Base-by-base conservation (phyloP, 768 basidiomycete genomes). In the Candolleomyces aberdarensis region DNA sequence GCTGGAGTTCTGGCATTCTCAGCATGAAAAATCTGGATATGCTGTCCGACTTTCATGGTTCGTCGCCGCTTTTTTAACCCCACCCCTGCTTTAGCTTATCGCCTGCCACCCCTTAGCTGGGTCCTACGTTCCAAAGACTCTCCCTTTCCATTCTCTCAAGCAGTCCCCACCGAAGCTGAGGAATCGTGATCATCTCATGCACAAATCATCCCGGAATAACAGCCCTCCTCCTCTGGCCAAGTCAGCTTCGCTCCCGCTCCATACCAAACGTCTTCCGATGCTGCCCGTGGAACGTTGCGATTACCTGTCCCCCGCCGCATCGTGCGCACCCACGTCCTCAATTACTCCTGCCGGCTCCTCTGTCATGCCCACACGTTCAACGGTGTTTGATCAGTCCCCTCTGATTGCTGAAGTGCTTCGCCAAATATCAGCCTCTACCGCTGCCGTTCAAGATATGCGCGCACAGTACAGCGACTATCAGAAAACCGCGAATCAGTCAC, bases 221-320 rank as follows among this genome's bases (percentile, higher is more conserved):
- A 83, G 83, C 0, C 92, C 92, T 0, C 92, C 92, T 1, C 92
- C 92, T 40, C 78, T 93, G 19, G 92, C 92, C 26, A 91, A 93
- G 74, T 89, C 91, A 4, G 92, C 81, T 15, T 88, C 89, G 13
- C 74, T 94, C 2, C 92, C 92, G 52, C 74, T 94, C 63, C 92
- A 94, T 70, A 77, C 87, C 13, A 81, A 83, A 19, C 82, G 84
- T 17, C 72, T 65, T 63, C 72, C 74, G 20, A 62, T 72, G 59
- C 62, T 70, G 50, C 58, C 39, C 41, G 17, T 63, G 61, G 74
- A 74, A 63, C 68, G 75, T 49, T 63, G 67, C 68, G 68, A 71
- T 63, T 65, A 62, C 57, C 59, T 41, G 59, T 29, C 64, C 70
- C 32, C 65, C 66, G 41, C 73, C 72, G 62, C 62, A 66, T 50